A percentile compares a stretch with the other conserved stretches of the same genome.
Conservation (phyloP, 2,329 filamentous ascomycete species). For the Trichoderma guizhouense region DNA sequence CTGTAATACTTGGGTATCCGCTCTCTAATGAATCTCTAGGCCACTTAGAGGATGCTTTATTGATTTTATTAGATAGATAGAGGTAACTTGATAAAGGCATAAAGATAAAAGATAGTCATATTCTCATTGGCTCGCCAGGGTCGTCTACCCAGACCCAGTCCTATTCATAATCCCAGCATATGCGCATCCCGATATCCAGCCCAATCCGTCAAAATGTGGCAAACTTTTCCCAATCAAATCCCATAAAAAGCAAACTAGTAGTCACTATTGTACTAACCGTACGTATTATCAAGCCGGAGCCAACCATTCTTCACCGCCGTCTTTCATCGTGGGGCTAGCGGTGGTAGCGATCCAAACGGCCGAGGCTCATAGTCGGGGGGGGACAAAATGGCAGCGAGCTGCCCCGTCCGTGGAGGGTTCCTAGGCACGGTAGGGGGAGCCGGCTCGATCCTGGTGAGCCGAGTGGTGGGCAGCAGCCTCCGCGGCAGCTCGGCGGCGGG, state of each 20-base stretch:
- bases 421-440: constrained; percentile 19
- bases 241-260: not conserved
- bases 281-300: not conserved
- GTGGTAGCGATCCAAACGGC: not conserved
- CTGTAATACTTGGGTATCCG: no score
- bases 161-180: not conserved
- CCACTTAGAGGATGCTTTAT: not conserved
- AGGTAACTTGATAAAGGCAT: not conserved
- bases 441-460: not conserved
- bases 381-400: constrained; percentile 32
- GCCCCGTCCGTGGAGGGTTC: constrained; percentile 31
- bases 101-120: not conserved
- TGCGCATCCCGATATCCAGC: not conserved
- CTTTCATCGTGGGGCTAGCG: not conserved
- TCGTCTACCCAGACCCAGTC: not conserved
- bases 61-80: not conserved
- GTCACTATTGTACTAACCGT: not conserved
- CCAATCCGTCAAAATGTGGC: not conserved
- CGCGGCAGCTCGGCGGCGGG: not conserved
- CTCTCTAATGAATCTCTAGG: not conserved
- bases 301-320: not conserved
- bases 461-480: not conserved
- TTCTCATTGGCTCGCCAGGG: not conserved
- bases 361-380: constrained; percentile 13
- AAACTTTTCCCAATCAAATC: not conserved